A percentile compares a stretch with the other conserved stretches of the same genome.
phyloP scores from a whole-genome alignment of 2,329 filamentous ascomycete genomes.

The Pseudohalonectria lignicola region DNA sequence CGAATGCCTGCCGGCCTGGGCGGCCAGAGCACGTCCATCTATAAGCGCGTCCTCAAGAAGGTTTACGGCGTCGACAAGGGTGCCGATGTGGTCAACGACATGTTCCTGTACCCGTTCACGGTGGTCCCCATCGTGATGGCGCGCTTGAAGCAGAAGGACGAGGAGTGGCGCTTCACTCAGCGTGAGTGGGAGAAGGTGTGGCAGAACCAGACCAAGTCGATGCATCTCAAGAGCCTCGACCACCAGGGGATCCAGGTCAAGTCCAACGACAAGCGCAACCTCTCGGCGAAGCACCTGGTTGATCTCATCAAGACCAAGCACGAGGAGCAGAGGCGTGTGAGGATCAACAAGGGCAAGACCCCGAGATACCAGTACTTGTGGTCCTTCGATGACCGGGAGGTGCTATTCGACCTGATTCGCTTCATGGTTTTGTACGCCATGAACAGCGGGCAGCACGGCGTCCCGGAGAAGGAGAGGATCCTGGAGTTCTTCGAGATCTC shows the following conservation, averaged over 20 bases:
- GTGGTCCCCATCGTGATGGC: constrained; percentile 84
- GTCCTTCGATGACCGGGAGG: constrained; percentile 59
- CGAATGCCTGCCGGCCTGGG: constrained; percentile 74
- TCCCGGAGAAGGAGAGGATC: constrained; percentile 62
- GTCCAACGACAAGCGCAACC: constrained; percentile 79
- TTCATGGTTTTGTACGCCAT: constrained; percentile 55
- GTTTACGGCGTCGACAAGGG: constrained; percentile 83
- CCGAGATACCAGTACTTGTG: constrained; percentile 66
- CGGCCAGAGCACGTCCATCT: constrained; percentile 91
- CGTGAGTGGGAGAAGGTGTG: constrained; percentile 99
- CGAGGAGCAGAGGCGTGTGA: constrained; percentile 74
- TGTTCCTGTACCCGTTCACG: constrained; percentile 73
- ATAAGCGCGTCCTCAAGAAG: constrained; percentile 95
- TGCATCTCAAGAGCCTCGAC: constrained; percentile 92
- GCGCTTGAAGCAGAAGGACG: constrained; percentile 87
- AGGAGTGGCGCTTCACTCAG: constrained; percentile 94
- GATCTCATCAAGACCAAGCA: constrained; percentile 87
- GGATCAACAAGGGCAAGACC: constrained; percentile 48
- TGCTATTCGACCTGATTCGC: constrained; percentile 51
- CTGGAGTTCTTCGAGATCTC: constrained; percentile 68
- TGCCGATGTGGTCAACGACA: constrained; percentile 72
- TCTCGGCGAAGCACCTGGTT: constrained; percentile 81
- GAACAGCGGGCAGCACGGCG: constrained; percentile 59
- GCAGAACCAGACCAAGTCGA: constrained; percentile 88
- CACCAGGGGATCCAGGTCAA: constrained; percentile 92